phyloP scores from a whole-genome alignment of 345 rosid species.

The Abelmoschus esculentus region DNA sequence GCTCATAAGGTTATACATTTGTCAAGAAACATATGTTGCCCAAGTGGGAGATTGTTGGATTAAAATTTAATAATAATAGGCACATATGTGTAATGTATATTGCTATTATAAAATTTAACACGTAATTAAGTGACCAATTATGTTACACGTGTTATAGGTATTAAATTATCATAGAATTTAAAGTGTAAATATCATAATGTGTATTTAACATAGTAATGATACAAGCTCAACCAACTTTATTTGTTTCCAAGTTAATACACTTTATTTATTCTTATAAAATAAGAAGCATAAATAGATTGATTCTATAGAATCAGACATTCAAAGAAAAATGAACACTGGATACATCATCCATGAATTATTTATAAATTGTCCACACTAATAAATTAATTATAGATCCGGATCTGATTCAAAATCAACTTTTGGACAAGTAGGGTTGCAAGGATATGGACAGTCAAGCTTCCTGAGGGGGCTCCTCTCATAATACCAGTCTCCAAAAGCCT shows the following conservation, averaged over 20 bases:
- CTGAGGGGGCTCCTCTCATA: conserved; percentile 49
- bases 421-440: conserved; percentile 79
- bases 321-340: not conserved
- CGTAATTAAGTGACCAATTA: no score
- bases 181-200: no score
- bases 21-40: no score
- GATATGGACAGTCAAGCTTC: conserved; percentile 75
- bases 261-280: not conserved
- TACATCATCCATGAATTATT: not conserved
- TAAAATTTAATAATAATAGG: no score
- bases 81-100: no score
- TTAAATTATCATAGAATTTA: no score
- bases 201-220: no score
- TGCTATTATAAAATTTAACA: no score
- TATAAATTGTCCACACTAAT: not conserved
- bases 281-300: not conserved
- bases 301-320: not conserved
- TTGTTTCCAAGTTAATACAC: not conserved
- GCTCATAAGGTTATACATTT: no score
- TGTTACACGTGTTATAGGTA: no score
- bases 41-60: no score
- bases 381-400: not conserved
- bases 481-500: conserved; percentile 85
- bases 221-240: not conserved
- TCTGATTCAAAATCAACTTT: conserved; percentile 18